Evolutionary conservation across 805 yeast species (phyloP).

Genomic region (Teunomyces tritomae): DNA sequence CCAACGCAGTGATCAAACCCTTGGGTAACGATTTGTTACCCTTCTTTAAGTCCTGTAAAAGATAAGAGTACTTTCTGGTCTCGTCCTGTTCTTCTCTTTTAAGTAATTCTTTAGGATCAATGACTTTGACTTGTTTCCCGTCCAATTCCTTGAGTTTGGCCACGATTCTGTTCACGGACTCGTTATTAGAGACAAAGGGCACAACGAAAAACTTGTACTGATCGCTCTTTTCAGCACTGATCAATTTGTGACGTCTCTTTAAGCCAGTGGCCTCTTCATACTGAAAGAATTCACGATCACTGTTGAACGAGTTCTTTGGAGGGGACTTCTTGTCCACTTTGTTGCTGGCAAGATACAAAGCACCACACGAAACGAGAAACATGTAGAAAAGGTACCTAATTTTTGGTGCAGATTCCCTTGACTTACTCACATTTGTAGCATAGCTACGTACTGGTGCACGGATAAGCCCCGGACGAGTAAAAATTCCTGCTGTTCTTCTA

Average conservation of each 20-base stretch:
- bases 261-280: constrained; percentile 50
- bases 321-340: constrained; percentile 28
- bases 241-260: constrained; percentile 47
- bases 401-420: constrained; percentile 21
- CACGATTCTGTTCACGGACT: constrained; percentile 17
- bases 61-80: constrained; percentile 47
- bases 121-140: constrained; percentile 30
- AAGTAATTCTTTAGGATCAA: constrained; percentile 53
- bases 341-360: constrained; percentile 28
- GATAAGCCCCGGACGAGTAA: constrained; percentile 3
- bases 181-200: constrained; percentile 27
- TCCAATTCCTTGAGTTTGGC: constrained; percentile 8
- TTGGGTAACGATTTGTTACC: constrained; percentile 30
- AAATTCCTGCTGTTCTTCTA: background rate
- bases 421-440: constrained; percentile 2
- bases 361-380: constrained; percentile 31
- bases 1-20: constrained; percentile 52
- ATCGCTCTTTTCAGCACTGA: constrained; percentile 34
- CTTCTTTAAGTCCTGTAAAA: constrained; percentile 45
- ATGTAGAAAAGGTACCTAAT: constrained; percentile 36
- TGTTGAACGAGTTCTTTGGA: constrained; percentile 36
- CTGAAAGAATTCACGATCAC: constrained; percentile 48
- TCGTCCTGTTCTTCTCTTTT: constrained; percentile 43
- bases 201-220: constrained; percentile 42
- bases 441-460: constrained; percentile 3